Evolutionary conservation across 495 filamentous ascomycete genomes (phyloP).

Genomic region (Hypoxylon subgilvum): DNA sequence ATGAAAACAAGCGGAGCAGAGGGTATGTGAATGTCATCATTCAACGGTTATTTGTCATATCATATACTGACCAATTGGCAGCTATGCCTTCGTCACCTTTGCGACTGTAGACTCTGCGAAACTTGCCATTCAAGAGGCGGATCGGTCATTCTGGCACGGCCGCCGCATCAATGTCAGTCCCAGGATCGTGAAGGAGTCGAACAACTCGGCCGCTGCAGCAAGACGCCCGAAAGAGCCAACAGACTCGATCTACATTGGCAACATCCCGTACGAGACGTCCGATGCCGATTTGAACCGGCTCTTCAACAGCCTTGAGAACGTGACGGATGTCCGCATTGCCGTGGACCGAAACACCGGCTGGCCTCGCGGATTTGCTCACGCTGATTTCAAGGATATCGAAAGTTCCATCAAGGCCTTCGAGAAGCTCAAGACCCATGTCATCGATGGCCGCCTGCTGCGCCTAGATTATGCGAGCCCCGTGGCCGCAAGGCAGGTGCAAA

Average conservation of each 20-base stretch:
- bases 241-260: conserved; percentile 82
- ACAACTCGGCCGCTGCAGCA: neutral
- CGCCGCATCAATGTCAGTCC: conserved; percentile 71
- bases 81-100: conserved; percentile 82
- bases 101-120: conserved; percentile 59
- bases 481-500: no score
- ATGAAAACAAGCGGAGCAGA: conserved; percentile 80
- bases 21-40: conserved; percentile 64
- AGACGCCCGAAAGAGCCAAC: conserved; percentile 49
- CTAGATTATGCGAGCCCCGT: conserved; percentile 72
- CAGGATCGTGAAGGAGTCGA: conserved; percentile 25
- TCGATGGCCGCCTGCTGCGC: conserved; percentile 70
- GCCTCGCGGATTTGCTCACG: conserved; percentile 88
- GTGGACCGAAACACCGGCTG: conserved; percentile 88
- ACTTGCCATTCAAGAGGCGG: conserved; percentile 66
- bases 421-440: conserved; percentile 58
- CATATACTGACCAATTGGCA: conserved; percentile 46
- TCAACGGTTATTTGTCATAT: neutral
- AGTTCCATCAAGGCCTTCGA: conserved; percentile 65
- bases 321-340: conserved; percentile 83
- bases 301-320: conserved; percentile 72
- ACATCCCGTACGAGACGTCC: conserved; percentile 86
- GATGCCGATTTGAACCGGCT: conserved; percentile 85
- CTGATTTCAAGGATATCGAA: conserved; percentile 75
- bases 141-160: conserved; percentile 78